Base-by-base conservation (phyloP, 148 eudicot genomes). In the Fagopyrum esculentum region DNA sequence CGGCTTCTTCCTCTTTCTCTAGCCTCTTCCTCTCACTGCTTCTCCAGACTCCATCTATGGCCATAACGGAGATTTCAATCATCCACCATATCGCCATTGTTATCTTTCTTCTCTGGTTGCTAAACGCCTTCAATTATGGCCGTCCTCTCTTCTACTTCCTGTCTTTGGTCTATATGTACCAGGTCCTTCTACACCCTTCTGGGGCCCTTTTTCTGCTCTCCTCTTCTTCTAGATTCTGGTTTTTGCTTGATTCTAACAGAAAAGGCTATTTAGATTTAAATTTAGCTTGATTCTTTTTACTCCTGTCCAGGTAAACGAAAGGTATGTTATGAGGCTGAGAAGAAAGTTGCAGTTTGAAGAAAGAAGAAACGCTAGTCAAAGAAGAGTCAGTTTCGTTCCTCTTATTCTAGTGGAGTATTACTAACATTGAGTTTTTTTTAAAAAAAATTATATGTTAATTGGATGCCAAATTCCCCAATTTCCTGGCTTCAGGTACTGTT, bases 301-400 rank as follows among this genome's bases (percentile, higher is more conserved):
- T 7, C 51, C 4, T 40, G 73, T 69, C 73, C 76, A 95, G 98
- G 86, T 95, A 69, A 88, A 95, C 77, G 94, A 92, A 68, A 57
- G 80, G 47, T 89, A 81, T 80, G 79, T 81, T 16, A 83, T 72
- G 89, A 82, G 90, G 82, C 81, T 95, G 86, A 78, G 76, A 76
- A 91, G 84, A 76, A 92, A 82, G 68, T 66, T 95, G 73, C 88
- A 83, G 76, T 89, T 84, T 79, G 94, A 89, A 56, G 97, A 90
- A 76, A 87, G 83, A 76, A 89, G 88, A 81, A 74, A 88, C 30
- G 82, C 93, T 71, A 77, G 84, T 83, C 92, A 87, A 74, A 90
- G 85, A 84, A 72, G 98, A 92, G 98, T 95, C 72, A 50, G 77
- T 76, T 30, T 49, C 69, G 70, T 49, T 4, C 59, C 73, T 26